Conservation (phyloP, 345 rosid species). For the Salix udensis region DNA sequence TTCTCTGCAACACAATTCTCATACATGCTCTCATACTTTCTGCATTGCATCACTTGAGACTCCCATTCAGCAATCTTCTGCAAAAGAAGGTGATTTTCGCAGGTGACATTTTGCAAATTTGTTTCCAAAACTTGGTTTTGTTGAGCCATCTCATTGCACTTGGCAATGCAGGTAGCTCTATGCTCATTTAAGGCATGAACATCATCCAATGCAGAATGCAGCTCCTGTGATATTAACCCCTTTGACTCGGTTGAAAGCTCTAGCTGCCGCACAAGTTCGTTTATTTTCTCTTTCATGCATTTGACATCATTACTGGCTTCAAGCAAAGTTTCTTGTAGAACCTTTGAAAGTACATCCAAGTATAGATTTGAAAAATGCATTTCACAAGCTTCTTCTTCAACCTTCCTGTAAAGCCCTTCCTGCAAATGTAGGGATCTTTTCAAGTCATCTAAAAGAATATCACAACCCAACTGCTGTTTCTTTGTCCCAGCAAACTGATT, state of each 20-base stretch:
- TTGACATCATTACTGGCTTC: conserved; percentile 50
- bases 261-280: conserved; percentile 54
- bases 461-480: conserved; percentile 57
- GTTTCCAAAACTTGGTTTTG: conserved; percentile 56
- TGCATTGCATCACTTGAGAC: conserved; percentile 45
- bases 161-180: conserved; percentile 50
- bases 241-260: conserved; percentile 62
- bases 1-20: conserved; percentile 58
- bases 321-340: conserved; percentile 57
- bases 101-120: conserved; percentile 45
- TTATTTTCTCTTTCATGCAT: conserved; percentile 43
- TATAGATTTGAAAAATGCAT: conserved; percentile 59
- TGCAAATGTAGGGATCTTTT: conserved; percentile 75
- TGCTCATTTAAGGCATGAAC: conserved; percentile 53
- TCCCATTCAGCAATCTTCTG: conserved; percentile 76
- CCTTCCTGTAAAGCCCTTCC: conserved; percentile 69
- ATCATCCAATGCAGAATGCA: conserved; percentile 64
- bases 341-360: conserved; percentile 75
- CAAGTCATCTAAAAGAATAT: conserved; percentile 65
- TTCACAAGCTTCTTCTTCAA: conserved; percentile 77
- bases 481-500: conserved; percentile 40
- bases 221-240: conserved; percentile 54
- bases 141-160: conserved; percentile 53
- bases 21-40: conserved; percentile 49
- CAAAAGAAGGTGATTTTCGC: conserved; percentile 53